Conservation (phyloP, 768 basidiomycete genomes). For the Epithele typhae region DNA sequence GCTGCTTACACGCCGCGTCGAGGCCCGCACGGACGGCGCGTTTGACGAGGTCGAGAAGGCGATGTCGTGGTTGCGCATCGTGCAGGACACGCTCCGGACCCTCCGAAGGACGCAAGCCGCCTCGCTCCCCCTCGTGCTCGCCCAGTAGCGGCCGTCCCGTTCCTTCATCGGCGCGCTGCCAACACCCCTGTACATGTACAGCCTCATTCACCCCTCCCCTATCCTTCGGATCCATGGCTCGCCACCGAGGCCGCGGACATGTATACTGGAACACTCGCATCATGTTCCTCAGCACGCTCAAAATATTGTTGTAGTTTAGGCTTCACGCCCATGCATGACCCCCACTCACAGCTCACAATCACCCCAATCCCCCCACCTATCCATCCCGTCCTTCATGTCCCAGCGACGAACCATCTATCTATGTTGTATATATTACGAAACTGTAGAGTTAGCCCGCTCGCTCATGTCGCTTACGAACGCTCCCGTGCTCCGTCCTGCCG, state of each 20-base stretch:
- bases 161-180: neutral
- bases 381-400: too few relatives aligned
- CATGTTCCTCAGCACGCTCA: too few relatives aligned
- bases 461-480: too few relatives aligned
- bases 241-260: too few relatives aligned
- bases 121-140: neutral
- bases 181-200: neutral
- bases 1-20: slow-evolving; percentile 62
- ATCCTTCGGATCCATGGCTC: too few relatives aligned
- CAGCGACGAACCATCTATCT: slow-evolving; percentile 3
- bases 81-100: slow-evolving; percentile 41
- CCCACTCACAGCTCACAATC: too few relatives aligned
- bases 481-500: too few relatives aligned
- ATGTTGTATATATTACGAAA: slow-evolving; percentile 13
- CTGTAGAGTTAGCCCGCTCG: neutral
- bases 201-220: neutral
- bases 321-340: neutral
- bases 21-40: slow-evolving; percentile 48
- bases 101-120: slow-evolving; percentile 3
- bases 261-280: too few relatives aligned
- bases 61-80: slow-evolving; percentile 55
- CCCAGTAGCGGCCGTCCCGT: neutral
- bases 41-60: slow-evolving; percentile 62
- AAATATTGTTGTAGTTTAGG: neutral
- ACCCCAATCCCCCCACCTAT: too few relatives aligned